phyloP scores from a whole-genome alignment of 768 basidiomycete species.

The Amanita rimosa region DNA sequence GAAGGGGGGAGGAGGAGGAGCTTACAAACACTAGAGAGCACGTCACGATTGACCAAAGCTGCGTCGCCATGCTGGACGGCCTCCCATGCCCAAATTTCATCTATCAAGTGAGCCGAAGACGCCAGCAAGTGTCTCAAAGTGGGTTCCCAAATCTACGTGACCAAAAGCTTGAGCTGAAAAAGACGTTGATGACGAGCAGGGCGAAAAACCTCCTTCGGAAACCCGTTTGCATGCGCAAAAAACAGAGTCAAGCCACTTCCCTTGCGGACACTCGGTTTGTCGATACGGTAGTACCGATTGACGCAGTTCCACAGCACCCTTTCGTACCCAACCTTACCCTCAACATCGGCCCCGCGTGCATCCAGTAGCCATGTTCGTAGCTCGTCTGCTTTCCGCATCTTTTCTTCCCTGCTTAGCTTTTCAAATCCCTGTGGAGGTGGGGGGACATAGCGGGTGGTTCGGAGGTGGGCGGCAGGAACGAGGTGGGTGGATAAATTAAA shows the following conservation, averaged over 20 bases:
- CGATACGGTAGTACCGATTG: conserved; percentile 54
- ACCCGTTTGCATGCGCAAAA: conserved; percentile 78
- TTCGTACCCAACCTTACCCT: conserved; percentile 23
- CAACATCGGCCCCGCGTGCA: conserved; percentile 18
- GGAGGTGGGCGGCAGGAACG: conserved; percentile 40
- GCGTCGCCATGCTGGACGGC: conserved; percentile 80
- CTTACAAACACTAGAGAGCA: conserved; percentile 50
- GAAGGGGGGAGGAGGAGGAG: too few species aligned
- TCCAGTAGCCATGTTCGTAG: conserved; percentile 16
- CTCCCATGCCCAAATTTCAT: conserved; percentile 78
- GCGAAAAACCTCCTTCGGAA: conserved; percentile 59
- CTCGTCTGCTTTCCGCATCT: conserved; percentile 15
- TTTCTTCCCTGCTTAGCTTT: conserved; percentile 25
- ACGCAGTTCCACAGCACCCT: conserved; percentile 54
- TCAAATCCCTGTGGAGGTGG: conserved; percentile 12
- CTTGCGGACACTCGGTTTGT: conserved; percentile 10
- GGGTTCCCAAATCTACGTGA: conserved; percentile 68
- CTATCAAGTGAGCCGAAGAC: conserved; percentile 27
- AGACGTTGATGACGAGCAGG: neutral
- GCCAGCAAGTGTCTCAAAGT: conserved; percentile 42
- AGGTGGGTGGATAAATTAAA: conserved; percentile 43
- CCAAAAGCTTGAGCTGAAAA: neutral
- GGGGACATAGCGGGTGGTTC: conserved; percentile 30
- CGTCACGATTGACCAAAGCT: conserved; percentile 52
- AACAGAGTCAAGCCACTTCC: conserved; percentile 48